Conservation (phyloP, 495 filamentous ascomycete genomes). For the Xylaria bambusicola region DNA sequence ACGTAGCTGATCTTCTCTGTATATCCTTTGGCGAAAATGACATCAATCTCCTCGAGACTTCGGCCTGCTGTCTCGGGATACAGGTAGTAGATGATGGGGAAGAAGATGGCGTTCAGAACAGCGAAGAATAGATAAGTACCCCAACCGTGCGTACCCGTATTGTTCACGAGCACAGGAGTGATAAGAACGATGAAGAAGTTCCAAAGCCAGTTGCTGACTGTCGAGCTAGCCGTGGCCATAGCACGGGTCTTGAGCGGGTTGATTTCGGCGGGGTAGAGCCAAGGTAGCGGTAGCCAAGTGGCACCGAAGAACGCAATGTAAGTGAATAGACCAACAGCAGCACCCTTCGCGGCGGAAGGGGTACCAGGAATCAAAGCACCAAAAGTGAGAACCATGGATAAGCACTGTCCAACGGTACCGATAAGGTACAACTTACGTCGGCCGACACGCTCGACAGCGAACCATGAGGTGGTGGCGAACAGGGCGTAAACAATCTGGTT, state of each 20-base stretch:
- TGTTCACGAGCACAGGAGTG: constrained; percentile 68
- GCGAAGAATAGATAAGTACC: constrained; percentile 72
- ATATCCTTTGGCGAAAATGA: constrained; percentile 70
- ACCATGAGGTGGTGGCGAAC: constrained; percentile 72
- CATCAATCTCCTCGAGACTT: constrained; percentile 72
- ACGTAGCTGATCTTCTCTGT: constrained; percentile 70
- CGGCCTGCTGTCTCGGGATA: constrained; percentile 74
- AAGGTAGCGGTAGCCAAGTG: constrained; percentile 65
- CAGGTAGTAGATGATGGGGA: constrained; percentile 67
- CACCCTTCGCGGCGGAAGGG: constrained; percentile 34
- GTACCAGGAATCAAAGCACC: constrained; percentile 61
- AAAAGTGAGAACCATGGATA: constrained; percentile 69
- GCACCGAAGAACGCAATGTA: constrained; percentile 59
- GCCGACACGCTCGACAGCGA: constrained; percentile 70
- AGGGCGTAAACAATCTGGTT: constrained; percentile 67
- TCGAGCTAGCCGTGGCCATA: constrained; percentile 67
- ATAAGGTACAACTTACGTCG: constrained; percentile 61
- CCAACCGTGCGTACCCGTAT: constrained; percentile 61
- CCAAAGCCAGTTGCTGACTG: constrained; percentile 71
- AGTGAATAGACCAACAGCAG: constrained; percentile 52
- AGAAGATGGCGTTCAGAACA: constrained; percentile 61
- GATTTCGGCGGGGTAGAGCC: constrained; percentile 49
- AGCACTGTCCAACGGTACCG: constrained; percentile 63
- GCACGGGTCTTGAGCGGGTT: constrained; percentile 66
- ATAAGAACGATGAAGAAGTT: constrained; percentile 53